Conservation (phyloP, 2,329 filamentous ascomycete species). For the Hypoxylon sp. region DNA sequence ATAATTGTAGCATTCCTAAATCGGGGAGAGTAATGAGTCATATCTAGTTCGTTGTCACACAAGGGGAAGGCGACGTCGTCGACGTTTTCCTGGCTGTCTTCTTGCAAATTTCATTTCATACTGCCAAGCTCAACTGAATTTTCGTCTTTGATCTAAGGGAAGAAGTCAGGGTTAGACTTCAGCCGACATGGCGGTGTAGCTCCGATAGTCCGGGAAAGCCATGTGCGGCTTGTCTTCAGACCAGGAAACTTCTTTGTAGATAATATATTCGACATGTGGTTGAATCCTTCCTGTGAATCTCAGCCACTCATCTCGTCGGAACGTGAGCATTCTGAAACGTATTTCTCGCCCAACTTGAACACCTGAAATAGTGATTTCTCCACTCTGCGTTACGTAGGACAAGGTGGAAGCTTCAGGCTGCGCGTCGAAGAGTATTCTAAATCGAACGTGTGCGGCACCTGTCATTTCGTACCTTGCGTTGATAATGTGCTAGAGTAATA, state of each 20-base stretch:
- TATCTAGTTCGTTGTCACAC: slow-evolving; percentile 35
- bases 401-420: slow-evolving; percentile 43
- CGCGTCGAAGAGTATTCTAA: slow-evolving; percentile 42
- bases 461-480: slow-evolving; percentile 46
- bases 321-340: slow-evolving; percentile 47
- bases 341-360: slow-evolving; percentile 46
- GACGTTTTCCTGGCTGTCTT: slow-evolving; percentile 26
- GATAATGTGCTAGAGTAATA: slow-evolving; percentile 38
- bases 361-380: slow-evolving; percentile 43
- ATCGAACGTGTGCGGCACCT: slow-evolving; percentile 42
- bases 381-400: slow-evolving; percentile 48
- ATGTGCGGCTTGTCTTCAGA: slow-evolving; percentile 35
- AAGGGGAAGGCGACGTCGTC: slow-evolving; percentile 18
- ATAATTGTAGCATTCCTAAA: slow-evolving; percentile 37
- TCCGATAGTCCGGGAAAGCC: slow-evolving; percentile 40
- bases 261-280: slow-evolving; percentile 41
- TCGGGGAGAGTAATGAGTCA: slow-evolving; percentile 37
- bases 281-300: slow-evolving; percentile 43
- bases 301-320: slow-evolving; percentile 45
- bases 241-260: slow-evolving; percentile 36
- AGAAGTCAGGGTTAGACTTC: slow-evolving; percentile 41
- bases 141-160: slow-evolving; percentile 38
- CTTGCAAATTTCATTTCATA: slow-evolving; percentile 39
- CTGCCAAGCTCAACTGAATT: slow-evolving; percentile 31
- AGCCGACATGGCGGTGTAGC: slow-evolving; percentile 49